A percentile compares a stretch with the other conserved stretches of the same genome.
phyloP scores from a whole-genome alignment of 345 rosid species.

The Moricandia moricandioides region DNA sequence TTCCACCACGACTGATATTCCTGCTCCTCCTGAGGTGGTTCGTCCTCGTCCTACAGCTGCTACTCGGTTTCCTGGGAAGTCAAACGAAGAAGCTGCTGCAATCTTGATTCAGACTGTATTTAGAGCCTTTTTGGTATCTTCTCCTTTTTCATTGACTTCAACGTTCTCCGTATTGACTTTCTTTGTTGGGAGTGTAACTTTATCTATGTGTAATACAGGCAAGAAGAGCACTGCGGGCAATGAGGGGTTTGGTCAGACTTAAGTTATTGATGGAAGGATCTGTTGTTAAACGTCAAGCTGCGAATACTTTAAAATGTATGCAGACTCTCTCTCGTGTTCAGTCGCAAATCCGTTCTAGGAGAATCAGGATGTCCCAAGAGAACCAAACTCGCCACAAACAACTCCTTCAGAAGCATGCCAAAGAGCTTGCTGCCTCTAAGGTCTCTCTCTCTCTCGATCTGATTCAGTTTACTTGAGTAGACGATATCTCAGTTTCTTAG shows the following conservation, averaged over 20 bases:
- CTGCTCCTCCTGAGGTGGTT: not conserved
- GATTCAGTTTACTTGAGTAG: slow-evolving; percentile 25
- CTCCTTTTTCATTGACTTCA: too few species aligned
- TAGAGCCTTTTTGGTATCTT: slow-evolving; percentile 72
- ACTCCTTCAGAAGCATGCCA: slow-evolving; percentile 82
- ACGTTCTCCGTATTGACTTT: not conserved
- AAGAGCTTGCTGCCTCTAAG: slow-evolving; percentile 67
- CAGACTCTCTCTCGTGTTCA: slow-evolving; percentile 90
- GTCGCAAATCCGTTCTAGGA: slow-evolving; percentile 73
- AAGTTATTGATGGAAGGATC: slow-evolving; percentile 81
- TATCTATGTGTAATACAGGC: slow-evolving; percentile 47
- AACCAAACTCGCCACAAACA: slow-evolving; percentile 87
- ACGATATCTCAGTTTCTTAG: too few species aligned
- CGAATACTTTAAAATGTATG: slow-evolving; percentile 74
- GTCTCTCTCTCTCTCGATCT: slow-evolving; percentile 29
- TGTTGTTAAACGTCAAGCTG: slow-evolving; percentile 78
- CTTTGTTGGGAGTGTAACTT: not conserved
- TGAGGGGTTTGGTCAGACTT: slow-evolving; percentile 83
- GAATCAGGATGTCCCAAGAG: slow-evolving; percentile 85
- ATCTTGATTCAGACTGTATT: slow-evolving; percentile 84
- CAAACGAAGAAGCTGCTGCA: slow-evolving; percentile 78
- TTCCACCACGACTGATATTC: slow-evolving; percentile 35
- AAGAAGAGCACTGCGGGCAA: not conserved
- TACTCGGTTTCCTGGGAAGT: slow-evolving; percentile 35
- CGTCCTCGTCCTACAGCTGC: too few species aligned